Evolutionary conservation across 345 rosid species (phyloP).

Genomic region (Eucalyptus curtisii): DNA sequence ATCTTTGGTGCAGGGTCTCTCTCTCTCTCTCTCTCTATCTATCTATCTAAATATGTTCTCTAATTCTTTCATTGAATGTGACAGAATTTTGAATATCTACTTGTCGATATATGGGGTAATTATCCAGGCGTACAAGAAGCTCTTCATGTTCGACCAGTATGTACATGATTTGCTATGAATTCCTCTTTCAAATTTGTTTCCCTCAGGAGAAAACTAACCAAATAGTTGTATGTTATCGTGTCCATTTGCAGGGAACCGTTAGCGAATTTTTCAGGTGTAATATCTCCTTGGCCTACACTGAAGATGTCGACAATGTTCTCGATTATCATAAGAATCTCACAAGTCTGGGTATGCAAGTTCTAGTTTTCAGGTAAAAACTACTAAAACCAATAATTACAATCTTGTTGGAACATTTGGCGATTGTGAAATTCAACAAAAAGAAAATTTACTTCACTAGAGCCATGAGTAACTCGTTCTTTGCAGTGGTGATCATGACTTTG

Average conservation of each 20-base stretch:
- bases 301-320: background rate
- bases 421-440: background rate
- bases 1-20: background rate
- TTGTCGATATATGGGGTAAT: slow-evolving; percentile 8
- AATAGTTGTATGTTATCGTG: background rate
- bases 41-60: background rate
- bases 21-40: background rate
- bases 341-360: background rate
- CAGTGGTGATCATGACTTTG: slow-evolving; percentile 28
- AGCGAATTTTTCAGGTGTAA: slow-evolving; percentile 10
- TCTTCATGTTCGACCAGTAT: slow-evolving; percentile 11
- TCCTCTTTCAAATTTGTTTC: background rate
- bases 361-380: slow-evolving; percentile 2
- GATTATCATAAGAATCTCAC: slow-evolving; percentile 7
- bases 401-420: too few species aligned
- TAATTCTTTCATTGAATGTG: background rate
- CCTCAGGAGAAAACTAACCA: background rate
- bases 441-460: background rate
- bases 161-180: background rate
- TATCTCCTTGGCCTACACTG: background rate
- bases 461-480: background rate
- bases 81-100: background rate
- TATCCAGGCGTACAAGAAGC: slow-evolving; percentile 12
- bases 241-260: slow-evolving; percentile 3
- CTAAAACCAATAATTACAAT: background rate